Evolutionary conservation across 2,329 filamentous ascomycete species (phyloP).

Genomic region (Aureobasidium sp.): DNA sequence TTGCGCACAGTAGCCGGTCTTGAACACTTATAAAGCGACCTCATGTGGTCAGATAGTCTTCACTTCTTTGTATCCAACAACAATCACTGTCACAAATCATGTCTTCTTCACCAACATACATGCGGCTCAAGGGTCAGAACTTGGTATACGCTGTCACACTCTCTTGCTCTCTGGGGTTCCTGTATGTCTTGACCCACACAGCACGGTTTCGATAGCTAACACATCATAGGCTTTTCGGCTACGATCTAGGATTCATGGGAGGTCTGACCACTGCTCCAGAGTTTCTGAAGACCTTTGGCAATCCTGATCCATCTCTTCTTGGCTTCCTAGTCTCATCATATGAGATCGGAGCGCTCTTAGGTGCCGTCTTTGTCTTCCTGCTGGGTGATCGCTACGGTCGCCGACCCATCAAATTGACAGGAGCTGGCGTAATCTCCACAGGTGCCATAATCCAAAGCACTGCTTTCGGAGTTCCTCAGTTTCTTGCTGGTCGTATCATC

Average conservation of each 20-base stretch:
- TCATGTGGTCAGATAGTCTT: neutral
- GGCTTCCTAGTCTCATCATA: slow-evolving; percentile 33
- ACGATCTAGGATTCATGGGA: slow-evolving; percentile 31
- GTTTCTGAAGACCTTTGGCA: slow-evolving; percentile 28
- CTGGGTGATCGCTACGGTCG: slow-evolving; percentile 46
- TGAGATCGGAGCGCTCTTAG: slow-evolving; percentile 42
- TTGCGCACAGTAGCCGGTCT: neutral
- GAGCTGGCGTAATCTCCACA: slow-evolving; percentile 40
- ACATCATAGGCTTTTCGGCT: slow-evolving; percentile 31
- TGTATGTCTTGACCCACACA: neutral
- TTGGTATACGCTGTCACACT: slow-evolving; percentile 16
- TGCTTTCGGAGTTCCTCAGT: slow-evolving; percentile 35
- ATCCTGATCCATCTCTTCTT: slow-evolving; percentile 17
- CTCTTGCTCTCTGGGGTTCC: slow-evolving; percentile 34
- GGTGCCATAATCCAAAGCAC: slow-evolving; percentile 41
- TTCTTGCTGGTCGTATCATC: slow-evolving; percentile 43
- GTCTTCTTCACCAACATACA: slow-evolving; percentile 14
- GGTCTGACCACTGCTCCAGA: slow-evolving; percentile 30
- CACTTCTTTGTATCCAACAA: neutral
- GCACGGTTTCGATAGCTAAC: neutral
- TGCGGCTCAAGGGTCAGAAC: slow-evolving; percentile 16
- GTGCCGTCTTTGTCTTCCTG: slow-evolving; percentile 44
- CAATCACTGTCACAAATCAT: neutral
- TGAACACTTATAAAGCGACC: neutral
- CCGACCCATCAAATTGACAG: slow-evolving; percentile 43